Evolutionary conservation across 768 basidiomycete species (phyloP).

Genomic region (Dendrothele bispora): DNA sequence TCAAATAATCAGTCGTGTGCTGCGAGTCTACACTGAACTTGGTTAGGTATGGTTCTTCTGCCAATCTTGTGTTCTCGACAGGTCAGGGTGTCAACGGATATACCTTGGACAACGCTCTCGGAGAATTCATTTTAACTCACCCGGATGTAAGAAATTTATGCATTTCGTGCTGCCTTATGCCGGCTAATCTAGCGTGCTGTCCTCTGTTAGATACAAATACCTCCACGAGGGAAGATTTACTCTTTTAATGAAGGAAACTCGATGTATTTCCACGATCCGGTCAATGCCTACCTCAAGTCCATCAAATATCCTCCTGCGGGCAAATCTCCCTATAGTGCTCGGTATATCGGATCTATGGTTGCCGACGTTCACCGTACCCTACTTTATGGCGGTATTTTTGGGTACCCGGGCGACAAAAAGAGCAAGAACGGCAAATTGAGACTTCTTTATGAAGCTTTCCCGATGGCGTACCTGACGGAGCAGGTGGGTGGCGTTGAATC

Average conservation of each 20-base stretch:
- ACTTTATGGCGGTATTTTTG: conserved; percentile 97
- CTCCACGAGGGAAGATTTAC: conserved; percentile 95
- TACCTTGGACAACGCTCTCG: conserved; percentile 91
- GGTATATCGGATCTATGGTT: conserved; percentile 99
- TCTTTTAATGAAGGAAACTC: conserved; percentile 99
- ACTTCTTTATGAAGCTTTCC: conserved; percentile 95
- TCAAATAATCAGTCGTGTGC: neutral
- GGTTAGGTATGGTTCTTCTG: conserved; percentile 81
- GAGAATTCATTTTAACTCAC: conserved; percentile 99
- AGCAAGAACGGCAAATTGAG: conserved; percentile 94
- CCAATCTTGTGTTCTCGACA: conserved; percentile 93
- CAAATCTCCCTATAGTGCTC: conserved; percentile 84
- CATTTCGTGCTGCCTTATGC: neutral
- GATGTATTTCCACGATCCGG: conserved; percentile 87
- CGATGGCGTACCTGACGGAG: conserved; percentile 94
- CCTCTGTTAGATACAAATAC: conserved; percentile 77
- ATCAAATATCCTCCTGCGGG: conserved; percentile 85
- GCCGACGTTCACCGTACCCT: conserved; percentile 97
- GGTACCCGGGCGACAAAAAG: conserved; percentile 98
- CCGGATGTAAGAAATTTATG: conserved; percentile 63
- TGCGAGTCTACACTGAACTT: conserved; percentile 2
- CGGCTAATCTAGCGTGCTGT: conserved; percentile 4
- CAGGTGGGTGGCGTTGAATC: conserved; percentile 52
- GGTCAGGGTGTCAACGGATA: conserved; percentile 97
- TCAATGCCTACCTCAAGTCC: conserved; percentile 78